A percentile compares a stretch with the other conserved stretches of the same genome.
Evolutionary conservation across 2,329 filamentous ascomycete genomes (phyloP).

Genomic region (Cadophora malorum): DNA sequence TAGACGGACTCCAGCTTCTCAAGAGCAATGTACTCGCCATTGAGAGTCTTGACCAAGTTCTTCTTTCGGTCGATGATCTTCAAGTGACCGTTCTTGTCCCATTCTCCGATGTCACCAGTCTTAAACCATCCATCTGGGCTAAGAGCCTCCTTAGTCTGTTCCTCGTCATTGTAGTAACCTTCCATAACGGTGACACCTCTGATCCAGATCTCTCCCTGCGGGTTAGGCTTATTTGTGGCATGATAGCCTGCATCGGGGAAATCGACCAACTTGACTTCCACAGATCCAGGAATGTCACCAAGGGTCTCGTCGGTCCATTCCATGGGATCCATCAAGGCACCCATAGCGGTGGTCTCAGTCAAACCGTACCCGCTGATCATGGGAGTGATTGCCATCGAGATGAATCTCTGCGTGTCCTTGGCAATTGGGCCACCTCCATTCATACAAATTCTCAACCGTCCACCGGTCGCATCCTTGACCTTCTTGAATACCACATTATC

Average conservation of each 20-base stretch:
- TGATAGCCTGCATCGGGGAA: constrained; percentile 88
- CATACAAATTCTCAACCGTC: constrained; percentile 85
- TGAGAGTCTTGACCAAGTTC: constrained; percentile 91
- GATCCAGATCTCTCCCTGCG: constrained; percentile 93
- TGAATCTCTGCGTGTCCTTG: constrained; percentile 85
- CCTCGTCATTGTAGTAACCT: constrained; percentile 83
- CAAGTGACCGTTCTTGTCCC: constrained; percentile 73
- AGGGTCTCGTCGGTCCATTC: constrained; percentile 81
- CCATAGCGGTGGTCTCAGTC: constrained; percentile 90
- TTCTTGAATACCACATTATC: constrained; percentile 91
- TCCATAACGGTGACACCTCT: constrained; percentile 76
- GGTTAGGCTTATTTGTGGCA: constrained; percentile 68
- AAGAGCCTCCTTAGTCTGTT: constrained; percentile 80
- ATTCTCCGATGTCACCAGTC: constrained; percentile 85
- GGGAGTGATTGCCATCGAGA: constrained; percentile 89
- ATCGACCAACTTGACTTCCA: constrained; percentile 93
- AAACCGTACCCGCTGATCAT: constrained; percentile 96
- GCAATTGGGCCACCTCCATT: constrained; percentile 93
- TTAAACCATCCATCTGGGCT: constrained; percentile 94
- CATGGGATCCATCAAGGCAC: constrained; percentile 81
- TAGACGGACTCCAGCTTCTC: constrained; percentile 96
- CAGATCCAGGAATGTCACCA: constrained; percentile 76
- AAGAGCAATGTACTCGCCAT: constrained; percentile 95
- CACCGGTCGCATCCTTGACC: constrained; percentile 88
- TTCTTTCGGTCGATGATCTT: constrained; percentile 87